Evolutionary conservation across 305 asterid genomes (phyloP), one percentile per base, ranked within the genome.

Genomic region (Petunia hybrid): DNA sequence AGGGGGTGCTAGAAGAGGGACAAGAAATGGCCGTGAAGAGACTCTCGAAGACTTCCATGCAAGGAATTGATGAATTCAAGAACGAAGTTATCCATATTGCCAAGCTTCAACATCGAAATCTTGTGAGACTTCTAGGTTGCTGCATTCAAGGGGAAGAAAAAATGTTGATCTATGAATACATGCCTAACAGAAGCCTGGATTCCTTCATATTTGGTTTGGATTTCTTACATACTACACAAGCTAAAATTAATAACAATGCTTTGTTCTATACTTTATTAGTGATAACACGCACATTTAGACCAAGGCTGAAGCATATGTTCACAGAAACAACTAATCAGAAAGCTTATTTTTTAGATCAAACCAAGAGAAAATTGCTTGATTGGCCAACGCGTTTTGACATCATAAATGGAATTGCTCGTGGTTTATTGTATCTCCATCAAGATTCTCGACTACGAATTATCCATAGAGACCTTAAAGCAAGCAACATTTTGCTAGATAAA

Each of bases 401-500:
- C 56, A 80, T 80, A 2, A 48, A 16, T 2, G 83, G 79, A 69
- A 80, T 80, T n/a, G 83, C 83, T 12, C 70, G 77, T 14, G 79
- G 79, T 8, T 53, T 81, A 45, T 60, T 81, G 12, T 81, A 81
- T 73, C 84, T 81, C 55, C 84, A 81, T 39, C 80, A 74, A 43
- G 80, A 81, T 81, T 81, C 84, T 40, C n/a, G 80, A 62, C 35
- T 81, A 74, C 51, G 80, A 22, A 75, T 81, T 12, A 74, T 81
- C 35, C 84, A 81, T 22, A 62, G 84, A 62, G 84, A 81, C 67
- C 73, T 81, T 2, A 81, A 81, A 80, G 62, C 83, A 13, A 57
- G 83, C 43, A 80, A 78, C 43, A 2, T 78, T 43, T 62, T 78
- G 62, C 8, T 62, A 22, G 81, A 78, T 45, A 5, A 3, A 8